phyloP scores from a whole-genome alignment of 2,329 filamentous ascomycete species.

The Aureobasidium zeae region DNA sequence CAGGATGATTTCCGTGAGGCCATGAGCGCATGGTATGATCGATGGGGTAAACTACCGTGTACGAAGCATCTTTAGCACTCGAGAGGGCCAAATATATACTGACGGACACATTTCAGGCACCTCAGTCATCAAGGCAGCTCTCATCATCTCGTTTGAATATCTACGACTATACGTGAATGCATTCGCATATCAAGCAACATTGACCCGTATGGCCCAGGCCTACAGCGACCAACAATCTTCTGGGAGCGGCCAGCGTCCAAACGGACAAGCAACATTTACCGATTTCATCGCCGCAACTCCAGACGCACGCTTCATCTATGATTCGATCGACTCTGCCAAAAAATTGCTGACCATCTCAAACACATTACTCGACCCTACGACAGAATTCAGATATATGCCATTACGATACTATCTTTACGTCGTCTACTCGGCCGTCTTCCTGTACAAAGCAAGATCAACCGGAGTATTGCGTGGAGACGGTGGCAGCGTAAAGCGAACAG shows the following conservation, averaged over 20 bases:
- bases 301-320: constrained; percentile 58
- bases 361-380: constrained; percentile 49
- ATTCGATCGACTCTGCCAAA: constrained; percentile 56
- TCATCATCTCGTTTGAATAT: constrained; percentile 56
- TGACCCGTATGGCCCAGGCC: constrained; percentile 28
- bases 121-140: constrained; percentile 48
- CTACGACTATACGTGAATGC: constrained; percentile 57
- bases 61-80: background rate
- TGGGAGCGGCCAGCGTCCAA: constrained; percentile 17
- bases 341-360: constrained; percentile 52
- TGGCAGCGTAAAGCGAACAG: constrained; percentile 47
- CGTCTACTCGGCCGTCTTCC: constrained; percentile 56
- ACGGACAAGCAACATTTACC: constrained; percentile 37
- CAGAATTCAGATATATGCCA: constrained; percentile 54
- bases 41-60: constrained; percentile 25
- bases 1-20: constrained; percentile 27
- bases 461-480: constrained; percentile 49
- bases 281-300: constrained; percentile 49
- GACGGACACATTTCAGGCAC: constrained; percentile 36
- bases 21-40: constrained; percentile 27
- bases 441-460: constrained; percentile 55
- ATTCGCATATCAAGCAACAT: constrained; percentile 50
- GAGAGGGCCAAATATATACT: background rate
- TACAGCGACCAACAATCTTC: constrained; percentile 38
- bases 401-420: constrained; percentile 53